Conservation (phyloP, 129 eudicot genomes). For the Oenanthe sinensis region DNA sequence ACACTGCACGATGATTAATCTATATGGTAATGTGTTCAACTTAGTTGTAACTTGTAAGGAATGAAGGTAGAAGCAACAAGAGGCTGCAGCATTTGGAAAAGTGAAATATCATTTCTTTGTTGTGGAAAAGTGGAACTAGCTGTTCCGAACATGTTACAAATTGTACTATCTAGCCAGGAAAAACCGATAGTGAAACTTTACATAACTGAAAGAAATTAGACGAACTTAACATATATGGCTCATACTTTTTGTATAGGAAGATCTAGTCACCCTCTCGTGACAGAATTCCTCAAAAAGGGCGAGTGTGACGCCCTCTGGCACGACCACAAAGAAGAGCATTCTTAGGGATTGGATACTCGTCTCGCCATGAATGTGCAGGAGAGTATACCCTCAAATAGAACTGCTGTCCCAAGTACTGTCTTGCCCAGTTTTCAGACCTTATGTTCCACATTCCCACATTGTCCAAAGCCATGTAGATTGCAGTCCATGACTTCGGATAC, state of each 20-base stretch:
- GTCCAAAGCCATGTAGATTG: slow-evolving; percentile 74
- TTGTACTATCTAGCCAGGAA: not conserved
- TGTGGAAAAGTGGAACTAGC: slow-evolving; percentile 10
- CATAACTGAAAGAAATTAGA: not conserved
- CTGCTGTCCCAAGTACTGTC: slow-evolving; percentile 89
- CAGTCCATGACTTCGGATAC: slow-evolving; percentile 86
- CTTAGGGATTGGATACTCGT: slow-evolving; percentile 74
- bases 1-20: too few species aligned
- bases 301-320: slow-evolving; percentile 63
- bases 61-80: too few species aligned
- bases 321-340: slow-evolving; percentile 87
- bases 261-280: slow-evolving; percentile 79
- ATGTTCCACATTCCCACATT: slow-evolving; percentile 96
- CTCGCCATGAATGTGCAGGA: slow-evolving; percentile 62
- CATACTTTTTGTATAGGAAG: slow-evolving; percentile 8
- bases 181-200: not conserved
- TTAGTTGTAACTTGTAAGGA: too few species aligned
- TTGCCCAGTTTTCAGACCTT: slow-evolving; percentile 76
- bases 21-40: not conserved
- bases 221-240: slow-evolving; percentile 4
- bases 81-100: not conserved
- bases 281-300: slow-evolving; percentile 45
- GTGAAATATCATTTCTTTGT: not conserved
- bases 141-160: slow-evolving; percentile 12
- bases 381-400: slow-evolving; percentile 80